Base-by-base conservation (phyloP, 192 early-diverging fungal species). In the Lunasporangiospora selenospora region DNA sequence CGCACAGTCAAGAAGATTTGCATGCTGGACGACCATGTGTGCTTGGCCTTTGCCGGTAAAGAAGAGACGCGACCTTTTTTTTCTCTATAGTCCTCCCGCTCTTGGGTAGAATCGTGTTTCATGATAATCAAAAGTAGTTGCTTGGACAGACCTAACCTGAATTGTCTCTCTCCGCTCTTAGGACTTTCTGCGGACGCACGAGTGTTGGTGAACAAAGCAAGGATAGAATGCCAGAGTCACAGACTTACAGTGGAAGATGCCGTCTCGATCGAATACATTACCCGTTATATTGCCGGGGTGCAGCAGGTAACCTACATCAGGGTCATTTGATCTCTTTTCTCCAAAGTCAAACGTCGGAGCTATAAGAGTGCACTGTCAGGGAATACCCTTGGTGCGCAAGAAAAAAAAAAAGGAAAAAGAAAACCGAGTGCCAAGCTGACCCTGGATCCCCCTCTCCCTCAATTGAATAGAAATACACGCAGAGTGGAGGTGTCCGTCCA, bases 181-280 rank as follows among this genome's bases (percentile, higher is more conserved):
- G 97, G 97, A 37, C 85, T 99, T 30, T 91, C 87, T 31, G 97
- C 97, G 33, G 97, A 99, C 66, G 96, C 96, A 18, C 92, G 97
- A 46, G 95, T 98, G 6, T 79, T 99, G 54, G 86, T 98, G 42
- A 93, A 99, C 81, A 94, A 95, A 79, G 97, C 97, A 31, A 88
- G 97, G 63, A 87, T 96, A 61, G 97, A 99, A 78, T 97, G 95
- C 75, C 97, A 99, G 83, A 92, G 89, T 78, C 96, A 99, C 82
- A 85, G 96, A 54, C 85, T 99, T 48, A 96, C 93, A 13, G 94
- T 99, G 41, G 97, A 99, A 77, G 97, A 99, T 75, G 89, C 96
- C 33, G 95, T 96, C 3, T 93, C 94, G 27, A 88, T 98, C 49
- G 97, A 99, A 86, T 96, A 97, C 76, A 99, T 99, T 50, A 95